Evolutionary conservation across 371 early-diverging fungal species (phyloP), one percentile per base, ranked within the genome.

Genomic region (Mucor circinelloides): DNA sequence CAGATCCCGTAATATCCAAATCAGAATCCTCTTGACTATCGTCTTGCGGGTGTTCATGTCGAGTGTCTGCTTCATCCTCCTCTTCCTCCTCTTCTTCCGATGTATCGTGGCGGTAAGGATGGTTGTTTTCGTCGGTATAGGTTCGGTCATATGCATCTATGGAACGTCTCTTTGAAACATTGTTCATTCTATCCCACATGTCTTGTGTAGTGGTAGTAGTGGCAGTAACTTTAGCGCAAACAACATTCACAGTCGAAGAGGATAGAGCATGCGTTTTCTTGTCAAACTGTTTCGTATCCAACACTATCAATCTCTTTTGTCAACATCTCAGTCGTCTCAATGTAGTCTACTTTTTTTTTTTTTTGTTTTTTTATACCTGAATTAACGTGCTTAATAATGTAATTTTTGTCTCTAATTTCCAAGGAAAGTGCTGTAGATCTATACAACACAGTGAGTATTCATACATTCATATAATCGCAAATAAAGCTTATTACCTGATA

Each of bases 191-290:
- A 71, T 71, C 56, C 72, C 72, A 72, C 72, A 72, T 72, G 52
- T 61, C 59, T 68, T 65, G 62, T 65, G 64, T 50, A 64, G 67
- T 52, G 44, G 58, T 57, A 44, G 70, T 57, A 44, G 66, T 62
- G 40, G 62, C 27, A 64, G 60, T 71, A 65, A 72, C 69, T 69
- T 72, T 61, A 42, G 71, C 59, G 36, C 66, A 66, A 66, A 72
- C 63, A 72, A 72, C 73, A 68, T 72, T 72, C 73, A 72, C 73
- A 65, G 69, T 63, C 63, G 71, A 63, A 60, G 71, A 66, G 54
- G 64, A 34, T 62, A 59, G 44, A 59, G 66, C 50, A 36, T 70
- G 65, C 58, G 61, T 57, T 60, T 66, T 71, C 36, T 63, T 63
- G 21, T 31, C 56, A 55, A 67, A 67, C 46, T 52, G 55, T 48